These are phyloP conservation scores for Ambispora gerdemannii DNA, from an alignment of 192 early-diverging fungal genomes.

Conservation along the genomic window DNA sequence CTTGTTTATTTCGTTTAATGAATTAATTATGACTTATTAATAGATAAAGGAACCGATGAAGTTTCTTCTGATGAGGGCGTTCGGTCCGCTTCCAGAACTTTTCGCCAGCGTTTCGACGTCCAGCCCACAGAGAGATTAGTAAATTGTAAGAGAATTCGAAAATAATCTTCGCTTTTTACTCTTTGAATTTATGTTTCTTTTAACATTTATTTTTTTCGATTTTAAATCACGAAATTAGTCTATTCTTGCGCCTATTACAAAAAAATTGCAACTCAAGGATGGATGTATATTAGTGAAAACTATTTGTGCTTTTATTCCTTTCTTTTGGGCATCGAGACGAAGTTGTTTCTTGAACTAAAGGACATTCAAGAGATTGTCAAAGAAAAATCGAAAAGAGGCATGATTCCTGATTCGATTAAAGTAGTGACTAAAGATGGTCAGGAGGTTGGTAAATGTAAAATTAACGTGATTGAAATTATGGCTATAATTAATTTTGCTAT, in stretches of 20 bases:
- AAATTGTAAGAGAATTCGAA: slow-evolving; percentile 60
- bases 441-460: slow-evolving; percentile 63
- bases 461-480: no score
- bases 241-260: slow-evolving; percentile 90
- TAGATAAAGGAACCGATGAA: slow-evolving; percentile 76
- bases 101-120: slow-evolving; percentile 84
- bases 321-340: slow-evolving; percentile 89
- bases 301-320: slow-evolving; percentile 95
- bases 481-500: no score
- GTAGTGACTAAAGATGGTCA: slow-evolving; percentile 76
- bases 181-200: neutral
- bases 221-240: slow-evolving; percentile 39
- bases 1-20: neutral
- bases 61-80: slow-evolving; percentile 82
- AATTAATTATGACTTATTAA: neutral
- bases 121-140: slow-evolving; percentile 81
- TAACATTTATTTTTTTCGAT: neutral
- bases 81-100: slow-evolving; percentile 80
- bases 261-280: slow-evolving; percentile 92
- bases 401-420: slow-evolving; percentile 84
- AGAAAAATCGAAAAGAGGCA: slow-evolving; percentile 86
- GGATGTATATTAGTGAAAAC: slow-evolving; percentile 94
- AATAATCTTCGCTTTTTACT: neutral
- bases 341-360: slow-evolving; percentile 86
- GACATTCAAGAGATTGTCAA: slow-evolving; percentile 85